Conservation (phyloP, 2,329 filamentous ascomycete species). For the Aureobasidium namibiae region DNA sequence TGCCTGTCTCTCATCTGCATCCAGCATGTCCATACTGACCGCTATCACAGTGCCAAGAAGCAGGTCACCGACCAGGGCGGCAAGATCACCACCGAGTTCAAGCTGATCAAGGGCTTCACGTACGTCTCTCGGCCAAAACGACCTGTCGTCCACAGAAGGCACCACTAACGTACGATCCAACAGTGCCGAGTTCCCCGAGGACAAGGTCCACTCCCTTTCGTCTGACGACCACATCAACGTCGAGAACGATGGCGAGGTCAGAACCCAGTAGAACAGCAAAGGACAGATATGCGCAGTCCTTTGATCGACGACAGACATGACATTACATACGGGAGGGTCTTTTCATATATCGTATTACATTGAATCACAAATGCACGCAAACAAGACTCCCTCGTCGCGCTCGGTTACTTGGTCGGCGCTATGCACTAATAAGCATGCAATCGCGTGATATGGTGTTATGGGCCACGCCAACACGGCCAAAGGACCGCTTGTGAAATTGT, state of each 20-base stretch:
- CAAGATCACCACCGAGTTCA: conserved; percentile 76
- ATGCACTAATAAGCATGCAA: neutral
- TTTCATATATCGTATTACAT: neutral
- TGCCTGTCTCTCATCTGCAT: conserved; percentile 19
- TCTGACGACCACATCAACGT: conserved; percentile 67
- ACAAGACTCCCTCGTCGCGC: neutral
- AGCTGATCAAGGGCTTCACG: conserved; percentile 87
- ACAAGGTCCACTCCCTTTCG: conserved; percentile 57
- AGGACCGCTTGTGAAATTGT: neutral
- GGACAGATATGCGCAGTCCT: neutral
- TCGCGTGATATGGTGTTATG: conserved; percentile 4
- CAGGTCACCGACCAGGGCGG: conserved; percentile 67
- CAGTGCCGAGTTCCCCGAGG: conserved; percentile 46
- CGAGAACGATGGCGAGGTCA: conserved; percentile 64
- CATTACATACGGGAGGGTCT: conserved; percentile 1
- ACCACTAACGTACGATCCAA: neutral
- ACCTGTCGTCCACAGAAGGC: too few relatives aligned
- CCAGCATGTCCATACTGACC: conserved; percentile 10
- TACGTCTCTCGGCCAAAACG: conserved; percentile 39
- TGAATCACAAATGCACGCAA: neutral
- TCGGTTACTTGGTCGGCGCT: neutral
- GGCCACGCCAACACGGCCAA: neutral
- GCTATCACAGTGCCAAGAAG: conserved; percentile 61
- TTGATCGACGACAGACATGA: neutral
- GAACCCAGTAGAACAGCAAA: conserved; percentile 49